Base-by-base conservation (phyloP, 192 early-diverging fungal genomes). In the Coemansia interrupta region DNA sequence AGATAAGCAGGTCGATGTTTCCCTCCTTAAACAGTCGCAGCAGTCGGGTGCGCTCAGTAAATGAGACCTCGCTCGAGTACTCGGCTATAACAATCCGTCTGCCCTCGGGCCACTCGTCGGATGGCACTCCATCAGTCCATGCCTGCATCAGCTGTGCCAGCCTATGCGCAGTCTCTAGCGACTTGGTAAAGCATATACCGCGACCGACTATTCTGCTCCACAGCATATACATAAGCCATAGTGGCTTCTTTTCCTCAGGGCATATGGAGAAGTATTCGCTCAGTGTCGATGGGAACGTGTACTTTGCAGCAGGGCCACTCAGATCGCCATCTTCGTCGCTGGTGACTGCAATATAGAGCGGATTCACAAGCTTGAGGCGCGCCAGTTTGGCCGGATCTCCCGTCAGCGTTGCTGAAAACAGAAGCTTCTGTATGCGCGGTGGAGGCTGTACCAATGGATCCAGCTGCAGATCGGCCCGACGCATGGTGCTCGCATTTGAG, bases 361-460 rank as follows among this genome's bases (percentile, higher is more conserved):
- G 96, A 48, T 92, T 76, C 18, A 72, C 70, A 23, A 99, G 80
- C 55, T 86, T 83, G 6, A 99, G 80, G 23, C 84, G 82, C 10
- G 93, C 92, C 56, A 99, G 86, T 58, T 95, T 95, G 62, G 89
- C 91, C 4, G 95, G 94, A 49, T 99, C 91, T 22, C 87, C 83
- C 2, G 96, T 95, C 44, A 99, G 73, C 2, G 96, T 99, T 0
- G 96, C 96, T 18, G 92, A 95, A 62, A 97, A 97, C 14, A 99
- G 81, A 3, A 99, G 82, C 74, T 97, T 97, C 70, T 95, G 93
- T 19, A 95, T 63, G 11, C 83, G 70, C 17, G 63, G 67, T 8
- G 72, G 53, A 3, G 77, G 71, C 29, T 63, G 67, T 7, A 56
- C 67, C 26, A 80, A 41, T 1, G 63, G 22, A 15, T 61, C 68